Evolutionary conservation across 768 basidiomycete genomes (phyloP), one percentile per base, ranked within the genome.

Genomic region (Lepiota venenata): DNA sequence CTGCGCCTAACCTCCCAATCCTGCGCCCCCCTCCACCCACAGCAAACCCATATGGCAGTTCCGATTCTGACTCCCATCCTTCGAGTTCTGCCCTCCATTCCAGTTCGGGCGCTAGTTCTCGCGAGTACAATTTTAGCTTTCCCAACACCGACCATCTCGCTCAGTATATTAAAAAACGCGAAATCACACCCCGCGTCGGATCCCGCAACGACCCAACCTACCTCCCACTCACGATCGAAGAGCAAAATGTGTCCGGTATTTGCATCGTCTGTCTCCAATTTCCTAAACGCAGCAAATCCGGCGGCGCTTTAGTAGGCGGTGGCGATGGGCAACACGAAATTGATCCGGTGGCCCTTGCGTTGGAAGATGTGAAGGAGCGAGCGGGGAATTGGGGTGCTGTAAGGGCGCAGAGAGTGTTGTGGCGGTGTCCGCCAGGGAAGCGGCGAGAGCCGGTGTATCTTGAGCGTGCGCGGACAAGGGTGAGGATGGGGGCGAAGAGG

Each of bases 181-280:
- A 54, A 22, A 16, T 47, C 9, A 54, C 53, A 21, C 53, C 53
- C 4, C 39, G 47, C 7, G 53, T 54, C n/a, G 53, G 53, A 10
- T 54, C 53, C 6, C 37, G 53, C 2, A 47, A 47, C 25, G 53
- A 54, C 32, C 53, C 53, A 20, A 41, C 53, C 7, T 54, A 54
- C 25, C 46, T 54, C 18, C 53, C 53, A 5, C 14, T 54, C 6
- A 54, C 53, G 16, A 47, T 21, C 10, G 53, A 54, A 22, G 53
- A 54, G 22, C 53, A 54, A 22, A 47, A 32, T n/a, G 53, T 46
- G 8, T 54, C 53, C 9, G 53, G 53, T 10, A 22, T 54, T 15
- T 25, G 53, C 11, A 46, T 54, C 8, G 53, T 54, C 1, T 54
- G 53, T 41, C 43, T 54, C 4, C 53, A 54, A 27, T 54, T 54